Evolutionary conservation across 306 rosid genomes (phyloP), one percentile per base, ranked within the genome.

Genomic region (Vicia faba): DNA sequence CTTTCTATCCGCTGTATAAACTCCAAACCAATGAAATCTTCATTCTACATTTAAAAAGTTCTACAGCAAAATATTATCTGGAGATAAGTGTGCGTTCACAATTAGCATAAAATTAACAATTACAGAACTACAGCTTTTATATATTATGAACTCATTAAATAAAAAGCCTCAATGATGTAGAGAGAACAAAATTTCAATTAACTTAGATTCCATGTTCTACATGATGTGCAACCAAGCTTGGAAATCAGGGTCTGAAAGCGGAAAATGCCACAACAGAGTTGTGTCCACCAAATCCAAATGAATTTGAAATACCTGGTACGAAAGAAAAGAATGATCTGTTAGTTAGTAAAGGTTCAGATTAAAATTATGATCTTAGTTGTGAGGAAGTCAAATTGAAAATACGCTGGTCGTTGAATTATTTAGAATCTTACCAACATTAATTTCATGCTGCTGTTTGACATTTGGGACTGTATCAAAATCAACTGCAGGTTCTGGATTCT

Each of bases 281-380:
- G 76, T 95, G 99, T 72, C 99, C 97, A 31, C 99, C 97, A 40
- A 95, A 91, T 77, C 97, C 99, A 15, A 95, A 95, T 31, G 99
- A 95, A 81, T 88, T 95, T 39, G 99, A 91, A 69, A 95, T 91
- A 41, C 86, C 97, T 95, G 91, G 69, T 75, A 75, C 23, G 10
- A 8, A 66, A 83, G 20, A 6, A 4, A 63, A 14, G n/a, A 63
- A 31, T 18, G 13, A 16, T 3, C 39, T 7, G 36, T 80, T 54
- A 40, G 64, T 63, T 62, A 46, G 12, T 18, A 19, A 1, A 6
- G 38, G 20, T 40, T 48, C 39, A 55, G 23, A 65, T 29, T 8
- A 18, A 60, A 29, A 68, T 29, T 8, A 18, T 51, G 23, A 64
- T 28, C 20, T 25, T 15, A 16, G 61, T 59, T 73, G 41, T 29